Conservation (phyloP, 2,329 filamentous ascomycete species). For the Aspergillus costaricaensis region DNA sequence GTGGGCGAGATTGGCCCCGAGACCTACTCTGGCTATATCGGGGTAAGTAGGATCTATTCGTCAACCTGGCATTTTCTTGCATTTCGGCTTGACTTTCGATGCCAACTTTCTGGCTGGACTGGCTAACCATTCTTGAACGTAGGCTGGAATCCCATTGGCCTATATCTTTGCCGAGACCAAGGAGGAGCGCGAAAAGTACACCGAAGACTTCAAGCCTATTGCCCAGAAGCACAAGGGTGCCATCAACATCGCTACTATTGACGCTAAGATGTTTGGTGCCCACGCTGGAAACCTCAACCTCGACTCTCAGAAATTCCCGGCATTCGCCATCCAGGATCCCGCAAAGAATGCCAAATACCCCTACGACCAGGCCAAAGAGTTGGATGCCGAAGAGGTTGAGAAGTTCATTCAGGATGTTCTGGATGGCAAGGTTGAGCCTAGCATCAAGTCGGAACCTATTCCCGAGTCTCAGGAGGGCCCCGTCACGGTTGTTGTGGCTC, state of each 20-base stretch:
- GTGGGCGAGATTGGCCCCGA: slow-evolving; percentile 96
- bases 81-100: neutral
- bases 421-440: slow-evolving; percentile 85
- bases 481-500: slow-evolving; percentile 85
- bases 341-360: slow-evolving; percentile 97
- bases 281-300: slow-evolving; percentile 98
- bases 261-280: slow-evolving; percentile 89
- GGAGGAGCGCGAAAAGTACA: slow-evolving; percentile 82
- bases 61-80: neutral
- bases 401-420: slow-evolving; percentile 84
- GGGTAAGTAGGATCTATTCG: slow-evolving; percentile 48
- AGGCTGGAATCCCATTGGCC: slow-evolving; percentile 84
- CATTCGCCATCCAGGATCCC: slow-evolving; percentile 96
- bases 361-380: slow-evolving; percentile 78
- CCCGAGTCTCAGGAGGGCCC: slow-evolving; percentile 90
- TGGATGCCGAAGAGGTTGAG: slow-evolving; percentile 72
- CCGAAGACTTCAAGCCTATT: slow-evolving; percentile 76
- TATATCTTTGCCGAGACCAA: slow-evolving; percentile 95
- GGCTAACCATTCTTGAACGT: neutral
- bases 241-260: slow-evolving; percentile 97
- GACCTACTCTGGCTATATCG: slow-evolving; percentile 95
- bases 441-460: slow-evolving; percentile 97
- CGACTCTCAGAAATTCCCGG: slow-evolving; percentile 89
- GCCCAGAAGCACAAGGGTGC: slow-evolving; percentile 90
- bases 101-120: neutral